Conservation (phyloP, 1,284 basidiomycete genomes). For the Trichosporon asahii region DNA sequence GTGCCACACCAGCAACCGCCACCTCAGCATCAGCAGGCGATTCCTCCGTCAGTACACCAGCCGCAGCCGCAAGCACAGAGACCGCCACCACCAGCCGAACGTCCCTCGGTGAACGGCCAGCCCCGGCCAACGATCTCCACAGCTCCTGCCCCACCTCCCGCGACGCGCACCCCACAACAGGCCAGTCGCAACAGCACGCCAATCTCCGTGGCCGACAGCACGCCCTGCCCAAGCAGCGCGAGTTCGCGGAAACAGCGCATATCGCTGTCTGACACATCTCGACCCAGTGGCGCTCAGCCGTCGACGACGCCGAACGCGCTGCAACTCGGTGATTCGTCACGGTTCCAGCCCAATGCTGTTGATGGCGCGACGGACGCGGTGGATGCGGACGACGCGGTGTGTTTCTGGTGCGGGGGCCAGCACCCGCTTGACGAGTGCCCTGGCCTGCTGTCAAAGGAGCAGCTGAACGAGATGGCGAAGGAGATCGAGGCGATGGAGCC, state of each 20-base stretch:
- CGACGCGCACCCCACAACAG: no score
- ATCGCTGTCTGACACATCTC: not conserved
- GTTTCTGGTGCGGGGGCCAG: conserved; percentile 17
- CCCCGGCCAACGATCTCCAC: not conserved
- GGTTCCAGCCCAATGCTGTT: conserved; percentile 7
- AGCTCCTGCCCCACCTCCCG: no score
- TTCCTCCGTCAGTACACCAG: not conserved
- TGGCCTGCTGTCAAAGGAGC: not conserved
- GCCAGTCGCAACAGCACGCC: not conserved
- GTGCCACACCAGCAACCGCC: not conserved
- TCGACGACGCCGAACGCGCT: not conserved
- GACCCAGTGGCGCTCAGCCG: conserved; percentile 2
- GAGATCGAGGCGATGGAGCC: not conserved
- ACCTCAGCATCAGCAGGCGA: not conserved
- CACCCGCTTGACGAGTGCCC: conserved; percentile 18
- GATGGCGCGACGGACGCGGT: not conserved
- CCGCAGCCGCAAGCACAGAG: not conserved
- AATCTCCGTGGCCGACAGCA: not conserved
- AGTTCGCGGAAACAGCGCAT: not conserved
- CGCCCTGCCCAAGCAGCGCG: not conserved
- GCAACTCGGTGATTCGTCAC: conserved; percentile 23
- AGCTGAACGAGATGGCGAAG: not conserved
- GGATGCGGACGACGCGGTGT: not conserved
- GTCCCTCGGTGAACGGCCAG: not conserved
- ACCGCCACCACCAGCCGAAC: not conserved